Evolutionary conservation across 163 green algal species (phyloP).

Genomic region (Volvox carteri): DNA sequence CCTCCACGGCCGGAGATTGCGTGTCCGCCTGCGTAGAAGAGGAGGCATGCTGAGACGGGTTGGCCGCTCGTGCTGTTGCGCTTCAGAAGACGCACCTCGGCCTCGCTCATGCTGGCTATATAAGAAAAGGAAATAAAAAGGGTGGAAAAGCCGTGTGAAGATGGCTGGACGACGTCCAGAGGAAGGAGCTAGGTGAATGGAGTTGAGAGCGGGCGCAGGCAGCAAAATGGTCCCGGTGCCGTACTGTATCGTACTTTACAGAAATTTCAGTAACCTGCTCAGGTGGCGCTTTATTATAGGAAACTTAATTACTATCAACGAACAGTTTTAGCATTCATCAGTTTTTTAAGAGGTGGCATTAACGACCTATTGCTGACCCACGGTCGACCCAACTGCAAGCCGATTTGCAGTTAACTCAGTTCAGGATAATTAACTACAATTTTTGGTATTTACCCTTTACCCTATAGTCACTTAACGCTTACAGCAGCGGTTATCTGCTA

Average conservation of each 20-base stretch:
- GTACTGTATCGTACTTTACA: no score
- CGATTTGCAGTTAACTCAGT: no score
- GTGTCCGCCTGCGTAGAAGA: conserved; percentile 18
- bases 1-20: conserved; percentile 17
- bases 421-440: no score
- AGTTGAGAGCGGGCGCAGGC: background rate
- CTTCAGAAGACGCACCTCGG: conserved; percentile 25
- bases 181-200: conserved; percentile 17
- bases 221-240: background rate
- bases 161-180: conserved; percentile 43
- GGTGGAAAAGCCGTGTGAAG: conserved; percentile 20
- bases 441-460: no score
- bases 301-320: no score
- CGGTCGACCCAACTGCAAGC: background rate
- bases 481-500: background rate
- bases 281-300: no score
- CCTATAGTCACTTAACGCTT: background rate
- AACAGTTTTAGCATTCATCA: no score
- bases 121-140: background rate
- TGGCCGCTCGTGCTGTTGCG: conserved; percentile 13
- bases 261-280: no score
- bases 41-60: background rate
- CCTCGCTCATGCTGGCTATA: conserved; percentile 16
- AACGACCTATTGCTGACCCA: background rate
- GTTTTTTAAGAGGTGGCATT: no score